Evolutionary conservation across 768 basidiomycete genomes (phyloP).

Genomic region (Clathrus columnatus): DNA sequence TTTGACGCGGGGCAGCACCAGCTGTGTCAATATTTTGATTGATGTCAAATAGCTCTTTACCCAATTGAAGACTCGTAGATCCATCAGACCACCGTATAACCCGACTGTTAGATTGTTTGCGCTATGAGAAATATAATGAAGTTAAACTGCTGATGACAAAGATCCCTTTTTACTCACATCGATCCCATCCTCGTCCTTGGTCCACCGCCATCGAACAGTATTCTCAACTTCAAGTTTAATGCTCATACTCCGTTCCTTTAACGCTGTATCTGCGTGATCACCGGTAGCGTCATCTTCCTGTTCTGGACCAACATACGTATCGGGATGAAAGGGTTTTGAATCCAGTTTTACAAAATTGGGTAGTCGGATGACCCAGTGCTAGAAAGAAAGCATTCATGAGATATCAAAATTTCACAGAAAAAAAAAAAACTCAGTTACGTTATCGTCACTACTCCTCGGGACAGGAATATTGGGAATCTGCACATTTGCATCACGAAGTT

Average conservation of each 20-base stretch:
- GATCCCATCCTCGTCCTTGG: conserved; percentile 60
- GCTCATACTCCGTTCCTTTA: conserved; percentile 72
- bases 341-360: conserved; percentile 93
- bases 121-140: conserved; percentile 32
- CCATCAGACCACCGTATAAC: conserved; percentile 96
- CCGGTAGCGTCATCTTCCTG: conserved; percentile 62
- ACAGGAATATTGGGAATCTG: conserved; percentile 83
- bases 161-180: conserved; percentile 55
- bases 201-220: conserved; percentile 94
- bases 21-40: conserved; percentile 72
- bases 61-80: conserved; percentile 78
- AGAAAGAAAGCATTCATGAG: not conserved
- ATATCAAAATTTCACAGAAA: not conserved
- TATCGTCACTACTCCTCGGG: conserved; percentile 70
- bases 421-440: conserved; percentile 40
- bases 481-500: conserved; percentile 58
- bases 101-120: conserved; percentile 81
- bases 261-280: conserved; percentile 41
- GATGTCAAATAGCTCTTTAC: conserved; percentile 91
- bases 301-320: conserved; percentile 77
- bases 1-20: conserved; percentile 51
- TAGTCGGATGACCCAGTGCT: conserved; percentile 90
- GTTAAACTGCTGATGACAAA: not conserved
- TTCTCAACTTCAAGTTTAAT: conserved; percentile 89
- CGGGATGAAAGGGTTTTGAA: conserved; percentile 81